Evolutionary conservation across 2,329 filamentous ascomycete species (phyloP).

Genomic region (Fusarium sp.): DNA sequence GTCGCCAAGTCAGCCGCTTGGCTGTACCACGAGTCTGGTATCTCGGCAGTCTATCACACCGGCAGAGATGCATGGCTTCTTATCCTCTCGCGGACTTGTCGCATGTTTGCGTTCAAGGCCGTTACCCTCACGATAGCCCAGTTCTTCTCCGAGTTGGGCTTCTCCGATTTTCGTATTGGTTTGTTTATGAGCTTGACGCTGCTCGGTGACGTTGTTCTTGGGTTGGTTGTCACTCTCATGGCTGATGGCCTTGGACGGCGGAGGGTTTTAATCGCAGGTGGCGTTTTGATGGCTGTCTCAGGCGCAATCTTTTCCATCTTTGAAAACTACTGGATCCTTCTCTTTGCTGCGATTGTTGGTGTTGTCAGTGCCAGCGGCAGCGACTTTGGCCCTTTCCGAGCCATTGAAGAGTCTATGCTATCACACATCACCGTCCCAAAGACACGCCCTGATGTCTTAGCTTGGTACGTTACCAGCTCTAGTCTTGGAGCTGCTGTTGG

Average conservation of each 20-base stretch:
- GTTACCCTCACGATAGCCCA: conserved; percentile 73
- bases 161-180: conserved; percentile 72
- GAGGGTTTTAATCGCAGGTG: conserved; percentile 67
- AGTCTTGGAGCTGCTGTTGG: conserved; percentile 70
- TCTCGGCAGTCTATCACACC: conserved; percentile 61
- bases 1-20: conserved; percentile 39
- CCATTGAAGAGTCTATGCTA: conserved; percentile 76
- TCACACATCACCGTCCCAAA: conserved; percentile 71
- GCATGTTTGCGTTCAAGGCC: conserved; percentile 76
- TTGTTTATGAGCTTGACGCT: conserved; percentile 77
- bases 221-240: conserved; percentile 69
- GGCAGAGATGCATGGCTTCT: conserved; percentile 56
- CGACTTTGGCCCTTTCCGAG: conserved; percentile 77
- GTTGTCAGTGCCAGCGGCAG: conserved; percentile 74
- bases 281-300: conserved; percentile 69
- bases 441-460: conserved; percentile 73
- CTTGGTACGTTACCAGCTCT: conserved; percentile 74
- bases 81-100: conserved; percentile 58
- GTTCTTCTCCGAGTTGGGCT: conserved; percentile 69
- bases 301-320: conserved; percentile 68
- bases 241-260: conserved; percentile 72
- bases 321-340: conserved; percentile 72
- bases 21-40: conserved; percentile 63
- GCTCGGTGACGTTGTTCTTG: conserved; percentile 72
- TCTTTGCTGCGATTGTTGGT: conserved; percentile 71